Conservation (phyloP, 805 yeast genomes). For the Priceomyces castillae region DNA sequence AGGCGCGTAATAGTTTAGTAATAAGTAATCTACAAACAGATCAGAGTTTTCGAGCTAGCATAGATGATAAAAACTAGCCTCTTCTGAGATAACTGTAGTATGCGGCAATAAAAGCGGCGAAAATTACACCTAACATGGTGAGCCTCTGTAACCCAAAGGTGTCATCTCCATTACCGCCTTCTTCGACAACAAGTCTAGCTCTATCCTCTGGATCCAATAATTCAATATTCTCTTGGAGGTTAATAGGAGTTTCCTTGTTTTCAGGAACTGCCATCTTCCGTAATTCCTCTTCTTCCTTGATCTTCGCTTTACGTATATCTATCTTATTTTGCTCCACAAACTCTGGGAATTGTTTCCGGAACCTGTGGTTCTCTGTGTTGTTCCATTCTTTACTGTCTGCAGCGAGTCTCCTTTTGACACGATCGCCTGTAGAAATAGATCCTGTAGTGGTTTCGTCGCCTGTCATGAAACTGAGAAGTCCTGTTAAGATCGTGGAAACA, state of each 20-base stretch:
- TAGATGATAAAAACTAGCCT: conserved; percentile 8
- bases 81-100: conserved; percentile 18
- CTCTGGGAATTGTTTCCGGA: conserved; percentile 69
- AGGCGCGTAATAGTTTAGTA: neutral
- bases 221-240: conserved; percentile 32
- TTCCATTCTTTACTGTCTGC: conserved; percentile 60
- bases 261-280: conserved; percentile 3
- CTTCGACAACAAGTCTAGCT: conserved; percentile 35
- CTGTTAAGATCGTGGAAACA: conserved; percentile 83
- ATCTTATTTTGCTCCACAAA: conserved; percentile 43
- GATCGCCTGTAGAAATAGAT: conserved; percentile 62
- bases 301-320: conserved; percentile 22
- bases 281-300: conserved; percentile 11
- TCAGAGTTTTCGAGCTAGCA: too few species aligned
- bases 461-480: conserved; percentile 89
- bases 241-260: conserved; percentile 17
- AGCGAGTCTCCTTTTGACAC: conserved; percentile 57
- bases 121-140: conserved; percentile 27
- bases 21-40: neutral
- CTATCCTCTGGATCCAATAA: conserved; percentile 67
- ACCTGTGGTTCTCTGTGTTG: conserved; percentile 52
- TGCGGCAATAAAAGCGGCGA: conserved; percentile 33
- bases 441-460: conserved; percentile 85
- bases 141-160: conserved; percentile 11
- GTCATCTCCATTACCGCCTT: conserved; percentile 13